Evolutionary conservation across 2,329 filamentous ascomycete genomes (phyloP).

Genomic region (Aaosphaeria arxii): DNA sequence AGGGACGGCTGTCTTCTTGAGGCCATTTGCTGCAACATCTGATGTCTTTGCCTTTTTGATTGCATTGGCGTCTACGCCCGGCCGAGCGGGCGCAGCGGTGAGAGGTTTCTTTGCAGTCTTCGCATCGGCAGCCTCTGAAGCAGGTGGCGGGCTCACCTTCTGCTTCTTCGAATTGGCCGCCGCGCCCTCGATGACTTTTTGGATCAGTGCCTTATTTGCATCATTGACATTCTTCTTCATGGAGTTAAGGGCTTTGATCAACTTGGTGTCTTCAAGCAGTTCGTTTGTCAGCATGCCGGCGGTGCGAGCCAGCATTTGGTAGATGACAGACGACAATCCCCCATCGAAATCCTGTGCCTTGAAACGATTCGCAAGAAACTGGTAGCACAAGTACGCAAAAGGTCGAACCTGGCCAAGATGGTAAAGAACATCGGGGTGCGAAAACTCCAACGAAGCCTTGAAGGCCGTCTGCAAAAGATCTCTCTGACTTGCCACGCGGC

Average conservation of each 20-base stretch:
- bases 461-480: constrained; percentile 54
- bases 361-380: constrained; percentile 48
- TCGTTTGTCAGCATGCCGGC: constrained; percentile 58
- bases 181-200: constrained; percentile 51
- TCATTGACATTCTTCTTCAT: constrained; percentile 65
- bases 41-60: constrained; percentile 29
- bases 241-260: constrained; percentile 62
- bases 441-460: constrained; percentile 44
- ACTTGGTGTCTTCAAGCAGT: constrained; percentile 61
- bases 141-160: constrained; percentile 26
- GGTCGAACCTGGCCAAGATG: constrained; percentile 34
- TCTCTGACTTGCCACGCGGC: constrained; percentile 56
- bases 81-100: constrained; percentile 14
- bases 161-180: constrained; percentile 41
- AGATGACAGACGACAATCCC: constrained; percentile 39
- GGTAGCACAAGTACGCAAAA: constrained; percentile 47
- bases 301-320: constrained; percentile 58
- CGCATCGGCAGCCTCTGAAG: constrained; percentile 22
- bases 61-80: constrained; percentile 14
- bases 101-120: constrained; percentile 22
- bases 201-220: constrained; percentile 60
- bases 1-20: constrained; percentile 15
- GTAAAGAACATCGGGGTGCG: constrained; percentile 46
- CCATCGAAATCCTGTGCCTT: constrained; percentile 46
- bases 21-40: constrained; percentile 11